These are phyloP conservation scores for Thalia dealbata DNA, from an alignment of 176 grass and related monocot species.

Conservation along the genomic window DNA sequence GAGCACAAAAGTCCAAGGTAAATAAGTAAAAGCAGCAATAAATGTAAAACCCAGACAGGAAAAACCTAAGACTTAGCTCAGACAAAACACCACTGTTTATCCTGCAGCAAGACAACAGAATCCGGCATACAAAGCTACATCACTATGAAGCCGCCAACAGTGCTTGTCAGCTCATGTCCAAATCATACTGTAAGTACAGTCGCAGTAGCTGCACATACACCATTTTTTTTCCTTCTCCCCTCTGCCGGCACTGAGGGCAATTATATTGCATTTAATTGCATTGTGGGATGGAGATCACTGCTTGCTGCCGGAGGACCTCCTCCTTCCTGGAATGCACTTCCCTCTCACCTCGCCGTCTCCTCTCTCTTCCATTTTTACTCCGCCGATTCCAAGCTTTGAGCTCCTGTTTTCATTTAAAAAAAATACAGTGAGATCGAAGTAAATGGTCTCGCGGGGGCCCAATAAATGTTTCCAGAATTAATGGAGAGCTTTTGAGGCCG, in stretches of 20 bases:
- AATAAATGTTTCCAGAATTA: conserved; percentile 4
- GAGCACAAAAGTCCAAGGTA: no score
- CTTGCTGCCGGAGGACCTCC: conserved; percentile 29
- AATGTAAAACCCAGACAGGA: not conserved
- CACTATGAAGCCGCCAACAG: not conserved
- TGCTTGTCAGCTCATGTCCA: not conserved
- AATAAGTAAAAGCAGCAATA: not conserved
- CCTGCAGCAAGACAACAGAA: not conserved
- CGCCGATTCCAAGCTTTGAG: conserved; percentile 40
- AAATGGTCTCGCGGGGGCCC: no score
- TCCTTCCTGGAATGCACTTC: conserved; percentile 67
- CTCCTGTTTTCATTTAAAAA: conserved; percentile 27
- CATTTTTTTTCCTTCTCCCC: no score
- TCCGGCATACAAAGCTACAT: not conserved
- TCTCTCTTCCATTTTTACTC: conserved; percentile 20
- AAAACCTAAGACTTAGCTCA: not conserved
- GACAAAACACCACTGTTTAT: not conserved
- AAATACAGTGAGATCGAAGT: no score
- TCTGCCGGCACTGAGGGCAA: not conserved
- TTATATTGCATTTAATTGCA: not conserved
- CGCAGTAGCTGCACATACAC: not conserved
- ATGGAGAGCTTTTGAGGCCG: not conserved
- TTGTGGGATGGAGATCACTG: not conserved
- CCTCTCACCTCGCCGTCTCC: conserved; percentile 41
- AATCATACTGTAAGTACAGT: conserved; percentile 3